Percentiles rank a stretch among this genome's conserved stretches.
These are phyloP conservation scores for Dryas drummondii DNA, from an alignment of 306 rosid species.

Conservation along the genomic window DNA sequence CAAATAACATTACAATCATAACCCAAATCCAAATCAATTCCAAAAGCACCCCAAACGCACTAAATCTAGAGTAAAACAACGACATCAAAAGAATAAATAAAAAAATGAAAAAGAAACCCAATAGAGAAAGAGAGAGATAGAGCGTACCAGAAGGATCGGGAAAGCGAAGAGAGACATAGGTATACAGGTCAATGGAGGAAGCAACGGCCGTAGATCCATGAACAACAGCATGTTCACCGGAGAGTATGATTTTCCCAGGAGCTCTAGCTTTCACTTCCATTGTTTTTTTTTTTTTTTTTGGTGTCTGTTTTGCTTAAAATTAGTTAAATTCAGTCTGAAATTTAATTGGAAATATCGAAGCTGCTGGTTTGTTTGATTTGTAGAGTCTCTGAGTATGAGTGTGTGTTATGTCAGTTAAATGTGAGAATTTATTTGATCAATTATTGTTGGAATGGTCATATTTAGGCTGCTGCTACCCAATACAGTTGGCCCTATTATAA, in stretches of 20 bases:
- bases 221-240: constrained; percentile 97
- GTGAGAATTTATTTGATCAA: not conserved
- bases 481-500: not conserved
- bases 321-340: not conserved
- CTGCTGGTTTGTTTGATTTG: too few relatives aligned
- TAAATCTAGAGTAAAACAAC: not conserved
- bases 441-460: not conserved
- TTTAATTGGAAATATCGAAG: not conserved
- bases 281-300: not conserved
- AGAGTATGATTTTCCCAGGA: constrained; percentile 81
- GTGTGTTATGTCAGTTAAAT: not conserved
- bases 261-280: constrained; percentile 94
- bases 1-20: not conserved
- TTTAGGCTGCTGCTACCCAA: not conserved
- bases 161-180: constrained; percentile 68
- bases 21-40: not conserved
- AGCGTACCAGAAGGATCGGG: constrained; percentile 63
- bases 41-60: not conserved
- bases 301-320: not conserved
- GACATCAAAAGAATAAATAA: not conserved
- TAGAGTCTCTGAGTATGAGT: not conserved
- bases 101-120: not conserved
- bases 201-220: constrained; percentile 97
- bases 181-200: constrained; percentile 70
- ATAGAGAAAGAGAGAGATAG: constrained; percentile 14